Conservation (phyloP, 129 eudicot species). For the Arctium lappa region DNA sequence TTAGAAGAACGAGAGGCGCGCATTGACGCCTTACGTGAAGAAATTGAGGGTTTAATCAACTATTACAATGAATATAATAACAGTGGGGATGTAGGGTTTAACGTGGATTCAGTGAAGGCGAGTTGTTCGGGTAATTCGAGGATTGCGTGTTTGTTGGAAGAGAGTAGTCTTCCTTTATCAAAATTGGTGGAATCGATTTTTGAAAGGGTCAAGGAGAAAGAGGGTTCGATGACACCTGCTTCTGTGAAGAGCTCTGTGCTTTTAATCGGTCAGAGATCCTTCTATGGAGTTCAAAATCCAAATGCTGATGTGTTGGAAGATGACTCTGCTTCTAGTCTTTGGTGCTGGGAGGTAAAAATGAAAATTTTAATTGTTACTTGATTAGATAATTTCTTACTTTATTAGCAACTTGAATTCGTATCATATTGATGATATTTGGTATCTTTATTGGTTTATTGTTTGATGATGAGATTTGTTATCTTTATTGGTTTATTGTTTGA, state of each 20-base stretch:
- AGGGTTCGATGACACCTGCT: constrained; percentile 40
- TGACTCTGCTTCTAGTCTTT: constrained; percentile 64
- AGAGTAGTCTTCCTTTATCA: constrained; percentile 60
- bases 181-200: constrained; percentile 70
- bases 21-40: constrained; percentile 38
- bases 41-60: constrained; percentile 44
- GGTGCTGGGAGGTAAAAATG: constrained; percentile 95
- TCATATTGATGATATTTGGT: not conserved
- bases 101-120: constrained; percentile 17
- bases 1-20: constrained; percentile 45
- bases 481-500: not conserved
- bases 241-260: constrained; percentile 74
- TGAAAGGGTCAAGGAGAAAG: constrained; percentile 46
- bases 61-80: constrained; percentile 40
- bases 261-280: constrained; percentile 61
- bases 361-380: not conserved
- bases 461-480: not conserved
- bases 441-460: not conserved
- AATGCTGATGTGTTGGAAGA: constrained; percentile 94
- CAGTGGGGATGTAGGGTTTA: not conserved
- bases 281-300: constrained; percentile 52
- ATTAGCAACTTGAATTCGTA: not conserved
- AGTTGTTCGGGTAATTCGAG: constrained; percentile 15
- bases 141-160: constrained; percentile 82
- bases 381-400: not conserved